phyloP scores from a whole-genome alignment of 371 early-diverging fungal species.

The Mucor piriformis region DNA sequence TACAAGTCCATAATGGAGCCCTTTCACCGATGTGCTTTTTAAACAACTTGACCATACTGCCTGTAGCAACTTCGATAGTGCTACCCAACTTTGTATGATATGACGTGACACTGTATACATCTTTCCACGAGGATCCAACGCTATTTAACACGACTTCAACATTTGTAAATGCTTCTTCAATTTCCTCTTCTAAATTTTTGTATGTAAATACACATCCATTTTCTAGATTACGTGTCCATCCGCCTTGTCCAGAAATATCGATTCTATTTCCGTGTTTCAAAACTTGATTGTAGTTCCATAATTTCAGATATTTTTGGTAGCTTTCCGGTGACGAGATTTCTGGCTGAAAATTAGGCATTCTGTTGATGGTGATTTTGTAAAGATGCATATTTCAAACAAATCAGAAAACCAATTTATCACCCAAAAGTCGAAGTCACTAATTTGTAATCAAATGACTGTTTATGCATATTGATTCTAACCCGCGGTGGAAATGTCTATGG shows the following conservation, averaged over 20 bases:
- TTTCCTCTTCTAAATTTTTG: slow-evolving; percentile 10
- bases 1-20: slow-evolving; percentile 7
- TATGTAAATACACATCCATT: too few relatives aligned
- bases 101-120: slow-evolving; percentile 9
- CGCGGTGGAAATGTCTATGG: too few relatives aligned
- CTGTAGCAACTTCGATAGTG: background rate
- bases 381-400: too few relatives aligned
- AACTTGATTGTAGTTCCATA: slow-evolving; percentile 16
- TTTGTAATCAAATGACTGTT: too few relatives aligned
- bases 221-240: slow-evolving; percentile 1
- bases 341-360: too few relatives aligned
- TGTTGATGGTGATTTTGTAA: too few relatives aligned
- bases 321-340: too few relatives aligned
- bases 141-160: slow-evolving; percentile 10
- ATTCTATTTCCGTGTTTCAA: slow-evolving; percentile 13
- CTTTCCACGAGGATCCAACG: slow-evolving; percentile 4
- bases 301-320: too few relatives aligned
- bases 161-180: slow-evolving; percentile 8
- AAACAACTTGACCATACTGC: background rate
- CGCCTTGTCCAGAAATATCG: slow-evolving; percentile 19
- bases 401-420: too few relatives aligned
- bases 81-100: background rate
- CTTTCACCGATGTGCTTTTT: slow-evolving; percentile 10
- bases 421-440: too few relatives aligned
- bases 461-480: too few relatives aligned